Evolutionary conservation across 1,139 yeast species (phyloP).

Genomic region (Sugiyamaella castrensis): DNA sequence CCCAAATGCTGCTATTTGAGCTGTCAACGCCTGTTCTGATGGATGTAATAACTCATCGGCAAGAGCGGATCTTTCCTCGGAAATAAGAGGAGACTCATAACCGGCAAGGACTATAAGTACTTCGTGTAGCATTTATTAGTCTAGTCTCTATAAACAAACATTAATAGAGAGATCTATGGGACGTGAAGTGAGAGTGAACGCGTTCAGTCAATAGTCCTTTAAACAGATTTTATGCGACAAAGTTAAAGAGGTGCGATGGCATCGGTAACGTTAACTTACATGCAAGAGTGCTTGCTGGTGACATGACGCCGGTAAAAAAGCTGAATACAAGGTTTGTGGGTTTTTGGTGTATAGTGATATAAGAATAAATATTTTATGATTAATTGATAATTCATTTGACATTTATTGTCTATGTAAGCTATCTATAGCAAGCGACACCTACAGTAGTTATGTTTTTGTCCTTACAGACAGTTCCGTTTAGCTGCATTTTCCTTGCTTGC

Average conservation of each 20-base stretch:
- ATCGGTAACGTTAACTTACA: neutral
- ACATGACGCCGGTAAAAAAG: too few species aligned
- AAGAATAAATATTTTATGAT: too few species aligned
- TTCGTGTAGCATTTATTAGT: slow-evolving; percentile 31
- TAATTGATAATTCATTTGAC: too few species aligned
- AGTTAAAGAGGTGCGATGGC: too few species aligned
- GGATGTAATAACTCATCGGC: slow-evolving; percentile 18
- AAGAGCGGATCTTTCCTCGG: slow-evolving; percentile 11
- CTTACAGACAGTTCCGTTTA: too few species aligned
- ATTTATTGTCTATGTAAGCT: too few species aligned
- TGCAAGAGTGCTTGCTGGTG: neutral
- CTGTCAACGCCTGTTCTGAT: slow-evolving; percentile 22
- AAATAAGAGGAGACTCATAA: slow-evolving; percentile 24
- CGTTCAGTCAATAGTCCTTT: neutral
- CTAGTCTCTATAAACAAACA: slow-evolving; percentile 4
- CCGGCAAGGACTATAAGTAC: slow-evolving; percentile 29
- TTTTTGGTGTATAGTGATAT: too few species aligned
- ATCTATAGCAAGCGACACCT: too few species aligned
- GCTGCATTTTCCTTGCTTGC: too few species aligned
- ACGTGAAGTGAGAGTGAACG: neutral
- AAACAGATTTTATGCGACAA: neutral
- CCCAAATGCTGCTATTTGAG: slow-evolving; percentile 25
- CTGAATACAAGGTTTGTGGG: too few species aligned
- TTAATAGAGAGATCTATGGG: neutral
- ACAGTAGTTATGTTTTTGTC: too few species aligned